phyloP scores from a whole-genome alignment of 305 asterid genomes.

The Fraxinus baroniana region DNA sequence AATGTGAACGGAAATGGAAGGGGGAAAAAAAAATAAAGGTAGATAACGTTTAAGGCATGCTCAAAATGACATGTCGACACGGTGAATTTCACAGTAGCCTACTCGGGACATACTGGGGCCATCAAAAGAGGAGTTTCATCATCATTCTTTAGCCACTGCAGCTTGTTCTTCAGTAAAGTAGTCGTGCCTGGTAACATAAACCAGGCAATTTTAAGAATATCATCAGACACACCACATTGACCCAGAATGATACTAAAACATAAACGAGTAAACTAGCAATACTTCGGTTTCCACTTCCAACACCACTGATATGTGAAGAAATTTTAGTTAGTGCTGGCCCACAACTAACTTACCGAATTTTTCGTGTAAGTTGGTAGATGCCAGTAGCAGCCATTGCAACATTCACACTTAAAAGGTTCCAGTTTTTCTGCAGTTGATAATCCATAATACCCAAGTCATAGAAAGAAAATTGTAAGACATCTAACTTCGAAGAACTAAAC shows the following conservation, averaged over 20 bases:
- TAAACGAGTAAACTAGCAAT: background rate
- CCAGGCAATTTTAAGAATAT: background rate
- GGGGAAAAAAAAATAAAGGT: background rate
- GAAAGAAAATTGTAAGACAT: background rate
- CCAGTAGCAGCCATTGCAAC: constrained; percentile 84
- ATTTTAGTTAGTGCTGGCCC: background rate
- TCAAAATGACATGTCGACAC: background rate
- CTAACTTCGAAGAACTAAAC: background rate
- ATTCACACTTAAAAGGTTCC: constrained; percentile 79
- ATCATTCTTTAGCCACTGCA: constrained; percentile 46
- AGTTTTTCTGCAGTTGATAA: constrained; percentile 61
- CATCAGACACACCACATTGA: background rate
- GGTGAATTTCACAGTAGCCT: background rate
- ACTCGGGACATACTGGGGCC: background rate
- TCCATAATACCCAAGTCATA: background rate
- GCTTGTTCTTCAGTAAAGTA: constrained; percentile 45
- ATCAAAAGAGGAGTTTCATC: constrained; percentile 14
- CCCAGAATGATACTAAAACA: background rate
- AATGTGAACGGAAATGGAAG: constrained; percentile 3
- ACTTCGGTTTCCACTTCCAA: background rate
- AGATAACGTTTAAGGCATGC: constrained; percentile 20
- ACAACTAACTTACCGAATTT: constrained; percentile 45
- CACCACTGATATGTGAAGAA: background rate
- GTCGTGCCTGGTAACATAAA: constrained; percentile 42
- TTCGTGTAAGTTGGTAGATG: constrained; percentile 68